Percentiles rank a stretch among this genome's conserved stretches.
Evolutionary conservation across 306 rosid genomes (phyloP).

Genomic region (Rubus idaeus): DNA sequence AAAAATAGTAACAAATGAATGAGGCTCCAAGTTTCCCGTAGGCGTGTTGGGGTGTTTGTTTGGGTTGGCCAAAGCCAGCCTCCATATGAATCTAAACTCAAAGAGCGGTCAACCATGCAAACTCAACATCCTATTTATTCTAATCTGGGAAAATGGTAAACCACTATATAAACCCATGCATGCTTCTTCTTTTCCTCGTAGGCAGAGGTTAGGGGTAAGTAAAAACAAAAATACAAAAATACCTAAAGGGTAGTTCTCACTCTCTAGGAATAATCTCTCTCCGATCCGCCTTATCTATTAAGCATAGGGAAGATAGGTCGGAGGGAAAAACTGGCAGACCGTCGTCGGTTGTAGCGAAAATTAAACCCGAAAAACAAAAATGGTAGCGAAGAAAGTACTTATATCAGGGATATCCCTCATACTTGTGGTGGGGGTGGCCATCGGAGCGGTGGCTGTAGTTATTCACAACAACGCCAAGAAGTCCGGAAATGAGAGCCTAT

Average conservation of each 20-base stretch:
- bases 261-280: not conserved
- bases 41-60: not conserved
- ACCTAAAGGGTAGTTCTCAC: not conserved
- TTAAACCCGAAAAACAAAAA: slow-evolving; percentile 2
- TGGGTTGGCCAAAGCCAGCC: not conserved
- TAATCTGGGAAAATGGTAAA: not conserved
- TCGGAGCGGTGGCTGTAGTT: slow-evolving; percentile 40
- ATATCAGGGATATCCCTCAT: slow-evolving; percentile 50
- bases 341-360: not conserved
- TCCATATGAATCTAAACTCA: not conserved
- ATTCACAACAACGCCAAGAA: slow-evolving; percentile 21
- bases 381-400: slow-evolving; percentile 39
- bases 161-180: slow-evolving; percentile 5
- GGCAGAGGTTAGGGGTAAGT: not conserved
- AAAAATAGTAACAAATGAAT: not conserved
- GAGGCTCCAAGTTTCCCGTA: not conserved
- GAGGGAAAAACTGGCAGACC: slow-evolving; percentile 15
- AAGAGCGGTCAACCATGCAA: slow-evolving; percentile 22
- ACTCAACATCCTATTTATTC: slow-evolving; percentile 6
- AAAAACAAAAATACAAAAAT: not conserved
- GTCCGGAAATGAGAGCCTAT: not conserved
- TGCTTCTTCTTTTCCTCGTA: not conserved
- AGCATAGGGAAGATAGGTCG: slow-evolving; percentile 5
- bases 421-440: slow-evolving; percentile 61
- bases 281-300: not conserved